These are phyloP conservation scores for Leccinum rimulosum DNA, from an alignment of 768 basidiomycete species.

Conservation along the genomic window DNA sequence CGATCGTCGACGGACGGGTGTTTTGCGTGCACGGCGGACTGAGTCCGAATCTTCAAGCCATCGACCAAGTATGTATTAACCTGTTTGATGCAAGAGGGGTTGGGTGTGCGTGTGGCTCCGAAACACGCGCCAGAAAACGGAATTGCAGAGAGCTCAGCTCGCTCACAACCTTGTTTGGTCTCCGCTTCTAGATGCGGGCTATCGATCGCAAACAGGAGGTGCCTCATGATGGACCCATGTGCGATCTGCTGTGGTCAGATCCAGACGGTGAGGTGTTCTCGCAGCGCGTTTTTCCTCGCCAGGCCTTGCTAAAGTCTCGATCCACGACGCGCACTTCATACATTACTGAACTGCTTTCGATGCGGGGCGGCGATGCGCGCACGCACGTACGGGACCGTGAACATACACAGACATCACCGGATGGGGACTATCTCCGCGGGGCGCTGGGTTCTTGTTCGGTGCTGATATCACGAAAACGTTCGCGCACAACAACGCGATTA, in stretches of 20 bases:
- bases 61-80: slow-evolving; percentile 74
- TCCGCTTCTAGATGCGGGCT: slow-evolving; percentile 68
- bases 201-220: slow-evolving; percentile 98
- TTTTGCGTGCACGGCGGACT: slow-evolving; percentile 98
- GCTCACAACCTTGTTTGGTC: slow-evolving; percentile 21
- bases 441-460: slow-evolving; percentile 95
- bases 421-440: slow-evolving; percentile 97
- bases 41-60: slow-evolving; percentile 80
- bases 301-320: slow-evolving; percentile 11
- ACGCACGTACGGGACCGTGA: slow-evolving; percentile 1
- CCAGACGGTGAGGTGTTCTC: slow-evolving; percentile 70
- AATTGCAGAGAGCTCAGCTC: slow-evolving; percentile 9
- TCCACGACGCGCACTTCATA: neutral
- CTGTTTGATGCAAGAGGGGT: slow-evolving; percentile 3
- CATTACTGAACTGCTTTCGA: neutral
- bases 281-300: slow-evolving; percentile 2
- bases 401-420: slow-evolving; percentile 69
- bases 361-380: neutral
- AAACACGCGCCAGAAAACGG: slow-evolving; percentile 9
- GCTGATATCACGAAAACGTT: slow-evolving; percentile 89
- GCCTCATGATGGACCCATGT: slow-evolving; percentile 98
- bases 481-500: slow-evolving; percentile 87
- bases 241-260: slow-evolving; percentile 98
- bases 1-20: slow-evolving; percentile 95
- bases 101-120: slow-evolving; percentile 13